phyloP scores from a whole-genome alignment of 2,329 filamentous ascomycete genomes.

The Coniella vitis region DNA sequence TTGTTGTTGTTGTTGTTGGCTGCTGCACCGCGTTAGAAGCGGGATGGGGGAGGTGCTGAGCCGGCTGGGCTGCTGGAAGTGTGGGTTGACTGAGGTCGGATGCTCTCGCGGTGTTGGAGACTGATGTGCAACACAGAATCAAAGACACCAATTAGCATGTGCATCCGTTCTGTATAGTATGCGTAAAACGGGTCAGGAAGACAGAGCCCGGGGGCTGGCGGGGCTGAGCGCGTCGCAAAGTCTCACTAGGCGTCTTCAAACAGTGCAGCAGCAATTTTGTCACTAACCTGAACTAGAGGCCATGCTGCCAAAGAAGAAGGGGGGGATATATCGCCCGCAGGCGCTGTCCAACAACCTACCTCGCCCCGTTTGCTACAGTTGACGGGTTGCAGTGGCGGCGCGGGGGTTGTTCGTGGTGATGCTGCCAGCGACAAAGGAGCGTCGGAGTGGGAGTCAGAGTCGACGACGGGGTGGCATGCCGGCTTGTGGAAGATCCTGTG shows the following conservation, averaged over 20 bases:
- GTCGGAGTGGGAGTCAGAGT: constrained; percentile 14
- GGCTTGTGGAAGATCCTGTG: not conserved
- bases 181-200: not conserved
- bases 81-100: constrained; percentile 3
- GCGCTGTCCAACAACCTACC: not conserved
- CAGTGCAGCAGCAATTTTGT: not conserved
- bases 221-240: not conserved
- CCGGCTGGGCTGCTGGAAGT: constrained; percentile 4
- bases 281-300: constrained; percentile 14
- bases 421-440: constrained; percentile 10
- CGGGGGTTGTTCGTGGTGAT: not conserved
- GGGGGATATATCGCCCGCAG: constrained; percentile 4
- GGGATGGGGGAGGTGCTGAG: constrained; percentile 6
- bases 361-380: not conserved
- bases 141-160: constrained; percentile 4
- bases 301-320: constrained; percentile 15
- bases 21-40: constrained; percentile 3
- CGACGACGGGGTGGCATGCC: constrained; percentile 13
- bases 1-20: constrained; percentile 3
- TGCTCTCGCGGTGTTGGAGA: constrained; percentile 10
- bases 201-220: not conserved
- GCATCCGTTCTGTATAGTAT: not conserved
- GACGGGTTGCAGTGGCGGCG: not conserved
- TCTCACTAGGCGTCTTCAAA: not conserved
- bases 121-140: constrained; percentile 1